Percentiles rank a stretch among this genome's conserved stretches.
Conservation (phyloP, 2,329 filamentous ascomycete genomes). For the Akanthomyces uredinophilus region DNA sequence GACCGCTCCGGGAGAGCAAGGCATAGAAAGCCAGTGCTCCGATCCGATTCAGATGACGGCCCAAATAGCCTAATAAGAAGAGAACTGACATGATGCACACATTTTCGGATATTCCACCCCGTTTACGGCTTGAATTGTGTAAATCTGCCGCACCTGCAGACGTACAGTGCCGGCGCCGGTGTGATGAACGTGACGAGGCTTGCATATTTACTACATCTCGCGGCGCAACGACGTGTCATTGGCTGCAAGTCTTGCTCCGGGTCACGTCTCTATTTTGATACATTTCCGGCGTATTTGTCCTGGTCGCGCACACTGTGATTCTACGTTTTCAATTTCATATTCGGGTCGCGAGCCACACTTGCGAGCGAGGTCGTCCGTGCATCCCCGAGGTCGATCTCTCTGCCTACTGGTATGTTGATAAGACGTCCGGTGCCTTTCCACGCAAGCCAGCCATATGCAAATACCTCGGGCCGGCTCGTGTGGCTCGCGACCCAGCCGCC, state of each 20-base stretch:
- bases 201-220: neutral
- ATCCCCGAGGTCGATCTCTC: neutral
- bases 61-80: neutral
- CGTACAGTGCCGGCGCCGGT: neutral
- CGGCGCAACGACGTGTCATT: neutral
- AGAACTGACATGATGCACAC: neutral
- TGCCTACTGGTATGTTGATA: too few relatives aligned
- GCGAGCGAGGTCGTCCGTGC: neutral
- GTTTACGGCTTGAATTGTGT: neutral
- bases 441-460: too few relatives aligned
- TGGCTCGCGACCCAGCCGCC: too few relatives aligned
- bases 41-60: conserved; percentile 2
- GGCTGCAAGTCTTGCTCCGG: neutral
- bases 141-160: neutral
- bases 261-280: neutral
- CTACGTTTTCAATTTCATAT: neutral
- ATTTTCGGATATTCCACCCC: neutral
- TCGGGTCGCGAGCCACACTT: neutral
- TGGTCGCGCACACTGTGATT: neutral
- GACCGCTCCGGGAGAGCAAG: conserved; percentile 11
- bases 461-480: too few relatives aligned
- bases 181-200: conserved; percentile 1
- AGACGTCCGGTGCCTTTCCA: too few relatives aligned
- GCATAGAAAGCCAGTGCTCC: neutral
- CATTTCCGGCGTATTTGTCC: neutral